phyloP scores from a whole-genome alignment of 1,284 basidiomycete species.

The Meripilus lineatus region DNA sequence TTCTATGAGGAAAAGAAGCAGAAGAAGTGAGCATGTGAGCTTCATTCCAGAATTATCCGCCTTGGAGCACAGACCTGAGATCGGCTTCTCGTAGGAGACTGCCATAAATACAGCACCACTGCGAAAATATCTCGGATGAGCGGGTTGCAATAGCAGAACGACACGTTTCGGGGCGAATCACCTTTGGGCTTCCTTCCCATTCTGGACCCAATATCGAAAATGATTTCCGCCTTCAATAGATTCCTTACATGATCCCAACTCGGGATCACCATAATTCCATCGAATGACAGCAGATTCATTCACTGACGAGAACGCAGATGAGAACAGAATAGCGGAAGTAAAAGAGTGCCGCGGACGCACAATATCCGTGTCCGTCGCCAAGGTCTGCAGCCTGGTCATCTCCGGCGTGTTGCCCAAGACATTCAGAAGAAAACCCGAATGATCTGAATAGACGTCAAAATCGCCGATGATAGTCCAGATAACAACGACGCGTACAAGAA shows the following conservation, averaged over 20 bases:
- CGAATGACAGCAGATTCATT: conserved; percentile 78
- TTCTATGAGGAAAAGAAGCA: conserved; percentile 18
- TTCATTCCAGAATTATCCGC: background rate
- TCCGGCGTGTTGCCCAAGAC: conserved; percentile 78
- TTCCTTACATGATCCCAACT: conserved; percentile 79
- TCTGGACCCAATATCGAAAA: conserved; percentile 87
- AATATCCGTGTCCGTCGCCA: conserved; percentile 75
- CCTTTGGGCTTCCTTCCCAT: conserved; percentile 58
- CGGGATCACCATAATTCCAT: conserved; percentile 74
- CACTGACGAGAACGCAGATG: conserved; percentile 33
- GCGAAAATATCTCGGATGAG: conserved; percentile 2
- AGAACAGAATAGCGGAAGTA: background rate
- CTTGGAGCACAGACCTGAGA: conserved; percentile 42
- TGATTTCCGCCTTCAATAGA: conserved; percentile 88
- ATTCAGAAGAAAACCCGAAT: conserved; percentile 73
- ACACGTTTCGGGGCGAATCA: conserved; percentile 19
- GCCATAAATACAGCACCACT: conserved; percentile 85
- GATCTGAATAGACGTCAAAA: conserved; percentile 28
- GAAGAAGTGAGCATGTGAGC: background rate
- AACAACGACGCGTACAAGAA: conserved; percentile 42
- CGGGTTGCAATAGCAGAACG: conserved; percentile 1
- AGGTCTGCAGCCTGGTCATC: conserved; percentile 72
- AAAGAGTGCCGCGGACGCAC: conserved; percentile 36
- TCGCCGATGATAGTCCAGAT: conserved; percentile 6
- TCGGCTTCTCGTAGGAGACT: conserved; percentile 67